Evolutionary conservation across 257 asterid genomes (phyloP).

Genomic region (Mentha longifolia): DNA sequence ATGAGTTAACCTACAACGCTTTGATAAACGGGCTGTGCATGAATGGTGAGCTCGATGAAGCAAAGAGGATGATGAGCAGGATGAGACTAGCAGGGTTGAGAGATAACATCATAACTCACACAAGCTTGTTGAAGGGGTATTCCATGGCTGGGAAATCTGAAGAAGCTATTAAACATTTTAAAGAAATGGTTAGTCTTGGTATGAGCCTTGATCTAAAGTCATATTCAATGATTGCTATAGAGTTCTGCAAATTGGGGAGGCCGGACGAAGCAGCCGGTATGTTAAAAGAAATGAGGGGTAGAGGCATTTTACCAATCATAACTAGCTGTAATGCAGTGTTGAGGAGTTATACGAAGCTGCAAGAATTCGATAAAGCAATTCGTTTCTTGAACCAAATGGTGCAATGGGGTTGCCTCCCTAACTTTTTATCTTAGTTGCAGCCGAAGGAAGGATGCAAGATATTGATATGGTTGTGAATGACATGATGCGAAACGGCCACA

Average conservation of each 20-base stretch:
- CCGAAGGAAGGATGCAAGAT: too few relatives aligned
- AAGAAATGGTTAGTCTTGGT: constrained; percentile 47
- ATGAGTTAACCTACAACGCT: constrained; percentile 49
- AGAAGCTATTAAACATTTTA: constrained; percentile 53
- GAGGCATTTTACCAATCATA: too few relatives aligned
- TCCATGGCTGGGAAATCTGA: constrained; percentile 45
- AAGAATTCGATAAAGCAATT: too few relatives aligned
- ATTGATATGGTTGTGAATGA: too few relatives aligned
- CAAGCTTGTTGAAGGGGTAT: constrained; percentile 57
- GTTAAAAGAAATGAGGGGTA: too few relatives aligned
- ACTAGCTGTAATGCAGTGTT: too few relatives aligned
- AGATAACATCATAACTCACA: constrained; percentile 46
- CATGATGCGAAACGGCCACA: too few relatives aligned
- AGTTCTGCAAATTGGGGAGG: constrained; percentile 49
- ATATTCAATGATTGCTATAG: constrained; percentile 42
- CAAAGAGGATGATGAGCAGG: constrained; percentile 48
- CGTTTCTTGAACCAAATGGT: too few relatives aligned
- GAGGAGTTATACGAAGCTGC: too few relatives aligned
- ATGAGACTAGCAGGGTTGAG: constrained; percentile 51
- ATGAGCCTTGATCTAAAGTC: constrained; percentile 48
- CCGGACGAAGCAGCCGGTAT: too few relatives aligned
- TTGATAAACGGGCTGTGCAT: constrained; percentile 56
- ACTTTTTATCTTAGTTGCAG: too few relatives aligned
- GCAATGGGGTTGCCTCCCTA: too few relatives aligned
- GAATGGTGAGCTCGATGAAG: constrained; percentile 52